A percentile compares a stretch with the other conserved stretches of the same genome.
Conservation (phyloP, 345 rosid genomes). For the Gossypium arboreum region DNA sequence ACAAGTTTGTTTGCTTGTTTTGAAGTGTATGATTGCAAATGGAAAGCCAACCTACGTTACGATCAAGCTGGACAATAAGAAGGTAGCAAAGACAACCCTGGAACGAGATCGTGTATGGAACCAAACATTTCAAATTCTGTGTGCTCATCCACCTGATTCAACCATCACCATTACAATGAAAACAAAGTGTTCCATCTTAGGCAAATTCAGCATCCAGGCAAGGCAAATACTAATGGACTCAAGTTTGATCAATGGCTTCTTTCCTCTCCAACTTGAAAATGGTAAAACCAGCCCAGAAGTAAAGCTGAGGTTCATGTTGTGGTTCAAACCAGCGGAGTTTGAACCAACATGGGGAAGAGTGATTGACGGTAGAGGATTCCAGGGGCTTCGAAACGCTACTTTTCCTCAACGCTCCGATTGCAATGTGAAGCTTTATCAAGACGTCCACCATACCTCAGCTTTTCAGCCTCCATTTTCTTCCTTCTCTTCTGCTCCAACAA, state of each 20-base stretch:
- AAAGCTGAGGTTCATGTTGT: constrained; percentile 58
- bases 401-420: constrained; percentile 75
- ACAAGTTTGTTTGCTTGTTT: background rate
- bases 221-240: constrained; percentile 41
- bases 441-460: constrained; percentile 50
- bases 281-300: constrained; percentile 46
- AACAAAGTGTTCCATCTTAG: constrained; percentile 63
- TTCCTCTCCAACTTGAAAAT: constrained; percentile 50
- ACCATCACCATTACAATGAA: constrained; percentile 59
- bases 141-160: constrained; percentile 66
- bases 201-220: constrained; percentile 50
- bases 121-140: constrained; percentile 75
- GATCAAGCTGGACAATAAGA: constrained; percentile 53
- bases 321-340: constrained; percentile 77
- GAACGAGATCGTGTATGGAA: constrained; percentile 77
- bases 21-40: constrained; percentile 46
- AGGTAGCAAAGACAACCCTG: constrained; percentile 61
- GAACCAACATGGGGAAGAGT: constrained; percentile 58
- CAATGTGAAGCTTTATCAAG: constrained; percentile 68
- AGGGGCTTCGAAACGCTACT: constrained; percentile 61
- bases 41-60: constrained; percentile 70
- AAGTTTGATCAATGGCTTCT: constrained; percentile 51
- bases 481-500: constrained; percentile 36
- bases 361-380: constrained; percentile 35
- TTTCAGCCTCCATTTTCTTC: constrained; percentile 51